Conservation (phyloP, 1,284 basidiomycete species). For the Abortiporus biennis region DNA sequence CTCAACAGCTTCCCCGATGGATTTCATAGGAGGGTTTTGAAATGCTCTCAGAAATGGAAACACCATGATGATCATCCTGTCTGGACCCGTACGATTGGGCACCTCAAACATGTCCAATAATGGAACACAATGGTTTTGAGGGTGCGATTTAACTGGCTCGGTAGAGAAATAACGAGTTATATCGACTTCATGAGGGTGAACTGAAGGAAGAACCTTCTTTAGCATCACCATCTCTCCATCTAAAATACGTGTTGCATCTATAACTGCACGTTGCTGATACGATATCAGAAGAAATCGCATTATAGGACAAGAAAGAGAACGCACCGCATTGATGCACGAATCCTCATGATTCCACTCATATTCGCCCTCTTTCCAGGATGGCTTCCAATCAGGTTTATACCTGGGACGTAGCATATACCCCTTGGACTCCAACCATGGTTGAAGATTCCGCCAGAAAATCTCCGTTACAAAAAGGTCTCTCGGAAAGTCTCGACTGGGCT, state of each 20-base stretch:
- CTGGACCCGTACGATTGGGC: conserved; percentile 11
- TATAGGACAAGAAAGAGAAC: background rate
- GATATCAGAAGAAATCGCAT: background rate
- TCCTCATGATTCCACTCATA: background rate
- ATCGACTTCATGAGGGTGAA: conserved; percentile 14
- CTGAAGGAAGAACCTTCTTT: conserved; percentile 10
- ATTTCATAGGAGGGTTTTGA: conserved; percentile 16
- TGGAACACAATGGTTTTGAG: conserved; percentile 22
- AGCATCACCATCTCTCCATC: conserved; percentile 17
- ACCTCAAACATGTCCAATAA: conserved; percentile 19
- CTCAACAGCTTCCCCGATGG: conserved; percentile 21
- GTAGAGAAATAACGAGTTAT: conserved; percentile 16
- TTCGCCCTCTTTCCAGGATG: conserved; percentile 13
- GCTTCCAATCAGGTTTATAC: conserved; percentile 14
- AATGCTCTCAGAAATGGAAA: conserved; percentile 20
- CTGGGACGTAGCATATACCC: conserved; percentile 15
- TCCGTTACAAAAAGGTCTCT: too few species aligned
- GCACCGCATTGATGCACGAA: background rate
- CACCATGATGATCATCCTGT: conserved; percentile 15
- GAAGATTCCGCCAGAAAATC: conserved; percentile 8
- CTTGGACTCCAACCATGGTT: conserved; percentile 12
- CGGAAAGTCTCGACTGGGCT: too few species aligned
- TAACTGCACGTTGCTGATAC: conserved; percentile 7
- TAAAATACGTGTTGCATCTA: conserved; percentile 19
- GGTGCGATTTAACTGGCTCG: conserved; percentile 11